Conservation (phyloP, 768 basidiomycete genomes). For the Boletus pseudo-olivaceus region DNA sequence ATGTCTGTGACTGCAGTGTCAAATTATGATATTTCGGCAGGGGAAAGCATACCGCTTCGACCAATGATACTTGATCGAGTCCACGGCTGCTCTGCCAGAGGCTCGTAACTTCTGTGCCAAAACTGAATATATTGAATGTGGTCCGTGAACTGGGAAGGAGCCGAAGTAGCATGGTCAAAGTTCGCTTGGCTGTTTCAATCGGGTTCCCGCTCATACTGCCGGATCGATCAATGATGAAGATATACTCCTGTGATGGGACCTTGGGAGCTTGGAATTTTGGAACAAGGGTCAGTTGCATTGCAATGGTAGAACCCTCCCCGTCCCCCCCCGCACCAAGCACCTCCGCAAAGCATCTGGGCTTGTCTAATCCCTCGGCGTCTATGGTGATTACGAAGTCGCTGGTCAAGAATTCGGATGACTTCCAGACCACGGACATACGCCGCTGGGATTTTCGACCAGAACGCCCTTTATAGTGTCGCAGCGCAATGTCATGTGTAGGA, state of each 20-base stretch:
- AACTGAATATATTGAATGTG: conserved; percentile 57
- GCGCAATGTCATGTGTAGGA: conserved; percentile 42
- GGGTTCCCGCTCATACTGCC: conserved; percentile 46
- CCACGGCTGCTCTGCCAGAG: conserved; percentile 37
- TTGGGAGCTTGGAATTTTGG: conserved; percentile 46
- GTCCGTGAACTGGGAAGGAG: conserved; percentile 44
- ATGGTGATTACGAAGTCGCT: conserved; percentile 52
- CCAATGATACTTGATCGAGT: conserved; percentile 33
- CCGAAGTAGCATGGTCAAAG: conserved; percentile 45
- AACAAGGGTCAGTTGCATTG: conserved; percentile 53
- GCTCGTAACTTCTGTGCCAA: conserved; percentile 32
- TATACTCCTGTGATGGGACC: conserved; percentile 48
- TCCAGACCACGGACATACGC: conserved; percentile 38
- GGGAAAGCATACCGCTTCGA: conserved; percentile 33
- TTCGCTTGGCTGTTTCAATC: conserved; percentile 47
- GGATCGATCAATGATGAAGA: conserved; percentile 60
- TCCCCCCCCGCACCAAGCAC: conserved; percentile 19
- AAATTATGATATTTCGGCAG: conserved; percentile 1
- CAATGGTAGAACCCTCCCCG: conserved; percentile 32
- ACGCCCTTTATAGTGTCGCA: conserved; percentile 35
- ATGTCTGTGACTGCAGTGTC: conserved; percentile 30
- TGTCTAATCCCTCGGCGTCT: conserved; percentile 46
- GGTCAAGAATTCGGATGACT: conserved; percentile 41
- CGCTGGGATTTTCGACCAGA: conserved; percentile 36
- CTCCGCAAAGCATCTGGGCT: conserved; percentile 57